Evolutionary conservation across 257 asterid genomes (phyloP).

Genomic region (Gentiana straminea): DNA sequence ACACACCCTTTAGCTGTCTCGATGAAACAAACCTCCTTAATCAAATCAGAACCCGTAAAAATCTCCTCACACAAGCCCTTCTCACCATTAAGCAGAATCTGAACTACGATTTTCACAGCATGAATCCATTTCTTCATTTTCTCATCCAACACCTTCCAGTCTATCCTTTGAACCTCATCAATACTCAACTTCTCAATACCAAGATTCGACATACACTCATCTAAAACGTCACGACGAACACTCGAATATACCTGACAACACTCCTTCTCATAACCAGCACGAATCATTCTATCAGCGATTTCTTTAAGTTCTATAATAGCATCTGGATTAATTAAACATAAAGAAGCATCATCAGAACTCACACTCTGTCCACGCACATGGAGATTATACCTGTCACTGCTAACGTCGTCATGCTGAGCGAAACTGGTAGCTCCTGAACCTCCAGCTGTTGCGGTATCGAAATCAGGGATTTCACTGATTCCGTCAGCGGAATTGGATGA

Average conservation of each 20-base stretch:
- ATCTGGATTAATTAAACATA: constrained; percentile 64
- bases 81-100: constrained; percentile 61
- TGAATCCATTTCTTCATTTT: constrained; percentile 94
- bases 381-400: constrained; percentile 52
- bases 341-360: constrained; percentile 53
- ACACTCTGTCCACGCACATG: constrained; percentile 51
- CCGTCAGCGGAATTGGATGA: constrained; percentile 19
- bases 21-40: constrained; percentile 72
- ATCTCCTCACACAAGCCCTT: constrained; percentile 68
- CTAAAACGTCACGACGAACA: constrained; percentile 81
- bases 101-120: constrained; percentile 61
- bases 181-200: constrained; percentile 86
- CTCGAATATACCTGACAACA: constrained; percentile 83
- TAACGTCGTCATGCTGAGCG: constrained; percentile 28
- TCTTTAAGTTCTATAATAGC: constrained; percentile 55
- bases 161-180: constrained; percentile 94
- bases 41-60: constrained; percentile 61
- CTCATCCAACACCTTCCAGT: constrained; percentile 67
- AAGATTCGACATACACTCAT: constrained; percentile 65
- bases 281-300: constrained; percentile 84
- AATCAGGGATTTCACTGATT: constrained; percentile 45
- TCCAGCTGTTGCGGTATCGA: constrained; percentile 41
- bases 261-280: constrained; percentile 86
- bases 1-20: constrained; percentile 87
- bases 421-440: constrained; percentile 8